phyloP scores from a whole-genome alignment of 495 filamentous ascomycete species.

The Umbilicaria muhlenbergii region DNA sequence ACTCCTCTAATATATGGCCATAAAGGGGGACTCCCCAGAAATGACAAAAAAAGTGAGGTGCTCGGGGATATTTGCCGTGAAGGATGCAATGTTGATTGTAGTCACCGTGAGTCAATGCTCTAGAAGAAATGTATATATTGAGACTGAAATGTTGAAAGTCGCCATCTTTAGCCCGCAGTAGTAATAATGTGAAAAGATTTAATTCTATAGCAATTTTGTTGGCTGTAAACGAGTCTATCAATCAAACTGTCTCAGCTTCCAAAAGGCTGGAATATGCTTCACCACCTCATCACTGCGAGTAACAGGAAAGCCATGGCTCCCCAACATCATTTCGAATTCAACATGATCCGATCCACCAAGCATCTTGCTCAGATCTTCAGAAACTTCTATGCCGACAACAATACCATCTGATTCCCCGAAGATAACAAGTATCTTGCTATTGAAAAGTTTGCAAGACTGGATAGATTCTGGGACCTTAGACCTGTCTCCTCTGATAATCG shows the following conservation, averaged over 20 bases:
- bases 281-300: constrained; percentile 22
- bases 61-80: too few relatives aligned
- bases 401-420: constrained; percentile 32
- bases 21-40: too few relatives aligned
- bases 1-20: too few relatives aligned
- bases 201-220: too few relatives aligned
- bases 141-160: too few relatives aligned
- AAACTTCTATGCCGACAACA: constrained; percentile 25
- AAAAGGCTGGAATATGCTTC: constrained; percentile 25
- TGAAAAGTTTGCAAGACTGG: neutral
- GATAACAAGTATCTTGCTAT: constrained; percentile 30
- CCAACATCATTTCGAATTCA: constrained; percentile 25
- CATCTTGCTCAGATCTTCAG: constrained; percentile 27
- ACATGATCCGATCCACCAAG: constrained; percentile 25
- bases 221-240: too few relatives aligned
- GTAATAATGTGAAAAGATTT: too few relatives aligned
- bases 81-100: too few relatives aligned
- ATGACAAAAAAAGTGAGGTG: too few relatives aligned
- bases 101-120: too few relatives aligned
- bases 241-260: constrained; percentile 13
- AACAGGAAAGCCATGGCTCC: constrained; percentile 37
- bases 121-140: too few relatives aligned
- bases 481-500: constrained; percentile 14
- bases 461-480: neutral
- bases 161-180: too few relatives aligned